Evolutionary conservation across 2,329 filamentous ascomycete species (phyloP), one percentile per base, ranked within the genome.

Genomic region (Macrophomina phaseolina): DNA sequence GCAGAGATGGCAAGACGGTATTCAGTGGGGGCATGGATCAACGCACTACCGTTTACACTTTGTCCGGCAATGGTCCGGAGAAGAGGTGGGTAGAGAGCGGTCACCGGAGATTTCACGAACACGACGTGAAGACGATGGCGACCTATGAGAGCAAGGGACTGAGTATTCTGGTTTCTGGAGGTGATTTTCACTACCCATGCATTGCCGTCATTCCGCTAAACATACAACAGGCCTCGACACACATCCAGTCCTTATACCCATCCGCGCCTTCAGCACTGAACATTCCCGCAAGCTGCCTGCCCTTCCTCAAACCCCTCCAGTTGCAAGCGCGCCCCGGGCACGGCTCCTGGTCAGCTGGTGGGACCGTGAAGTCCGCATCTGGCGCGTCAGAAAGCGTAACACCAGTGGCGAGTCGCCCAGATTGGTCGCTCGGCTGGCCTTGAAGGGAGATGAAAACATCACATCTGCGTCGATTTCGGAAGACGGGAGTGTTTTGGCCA

Each of bases 61-160:
- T 89, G 71, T 61, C 55, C 16, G 84, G 56, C 53, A 75, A 65
- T 61, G 18, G 49, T 14, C 53, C 61, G 49, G 70, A 78, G 73
- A 56, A 79, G 73, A 67, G 85, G 75, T 99, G 95, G 95, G 87
- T 87, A 67, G 94, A 95, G 78, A 85, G 92, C n/a, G 91, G 89
- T 78, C 93, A 97, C 75, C 87, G 92, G 71, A 86, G 93, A 74
- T 94, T 94, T 75, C 95, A 99, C 76, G 88, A 90, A 53, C 94
- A 98, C 78, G 95, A 99, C 81, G 93, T 98, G 73, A 98, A 98
- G 81, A 88, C 93, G 1, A 92, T 98, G 88, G 91, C 93, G 40
- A 89, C 92, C 0, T 98, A 94, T 70, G 95, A 99, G 78, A 90
- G 90, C 63, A 89, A 87, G 61, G 88, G 88, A 60, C 87, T 97